Conservation (phyloP, 2,329 filamentous ascomycete genomes). For the Stachybotrys echinatus region DNA sequence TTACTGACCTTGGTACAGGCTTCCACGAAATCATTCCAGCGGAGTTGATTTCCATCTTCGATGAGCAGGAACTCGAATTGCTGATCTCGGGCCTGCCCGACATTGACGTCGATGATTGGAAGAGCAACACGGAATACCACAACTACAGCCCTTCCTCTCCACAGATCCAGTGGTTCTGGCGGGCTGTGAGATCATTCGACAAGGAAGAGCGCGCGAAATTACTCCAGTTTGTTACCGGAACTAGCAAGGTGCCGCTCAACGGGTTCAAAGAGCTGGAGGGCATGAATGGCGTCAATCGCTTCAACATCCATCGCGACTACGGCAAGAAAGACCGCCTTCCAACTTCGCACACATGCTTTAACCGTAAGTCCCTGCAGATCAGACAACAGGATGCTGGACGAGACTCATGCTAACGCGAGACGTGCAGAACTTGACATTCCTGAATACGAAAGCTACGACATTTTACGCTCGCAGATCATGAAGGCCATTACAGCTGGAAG, state of each 20-base stretch:
- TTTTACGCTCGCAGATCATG: conserved; percentile 78
- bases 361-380: conserved; percentile 65
- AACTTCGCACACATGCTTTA: conserved; percentile 98
- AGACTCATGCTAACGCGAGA: not conserved
- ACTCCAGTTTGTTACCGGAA: conserved; percentile 96
- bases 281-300: conserved; percentile 96
- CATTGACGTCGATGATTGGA: conserved; percentile 98
- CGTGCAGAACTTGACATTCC: conserved; percentile 86
- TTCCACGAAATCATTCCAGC: conserved; percentile 98
- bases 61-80: conserved; percentile 94
- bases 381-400: not conserved
- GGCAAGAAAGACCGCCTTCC: conserved; percentile 93
- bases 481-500: conserved; percentile 97
- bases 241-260: conserved; percentile 95
- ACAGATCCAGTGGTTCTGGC: conserved; percentile 99
- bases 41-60: conserved; percentile 94
- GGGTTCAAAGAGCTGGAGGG: conserved; percentile 98
- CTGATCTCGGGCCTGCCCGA: conserved; percentile 95
- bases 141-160: conserved; percentile 93
- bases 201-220: conserved; percentile 98
- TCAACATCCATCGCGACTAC: conserved; percentile 98
- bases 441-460: conserved; percentile 95
- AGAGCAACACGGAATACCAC: conserved; percentile 97
- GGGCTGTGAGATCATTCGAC: conserved; percentile 92
- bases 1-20: conserved; percentile 39